Percentiles rank a stretch among this genome's conserved stretches.
Evolutionary conservation across 176 grass and related monocot species (phyloP).

Genomic region (Triticum dicoccoides): DNA sequence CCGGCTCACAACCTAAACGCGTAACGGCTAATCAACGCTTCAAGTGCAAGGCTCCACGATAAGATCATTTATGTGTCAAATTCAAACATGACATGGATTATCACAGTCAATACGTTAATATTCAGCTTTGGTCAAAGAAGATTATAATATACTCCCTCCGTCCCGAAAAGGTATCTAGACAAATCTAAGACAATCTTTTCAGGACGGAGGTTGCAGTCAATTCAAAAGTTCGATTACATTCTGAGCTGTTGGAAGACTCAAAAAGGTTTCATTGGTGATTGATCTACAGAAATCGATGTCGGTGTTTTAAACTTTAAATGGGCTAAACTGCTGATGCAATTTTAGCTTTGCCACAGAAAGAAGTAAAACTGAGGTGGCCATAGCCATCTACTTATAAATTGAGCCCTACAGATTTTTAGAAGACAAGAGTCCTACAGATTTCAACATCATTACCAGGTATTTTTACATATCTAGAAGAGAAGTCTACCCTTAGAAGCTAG

Average conservation of each 20-base stretch:
- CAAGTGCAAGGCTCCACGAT: neutral
- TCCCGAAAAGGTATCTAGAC: too few species aligned
- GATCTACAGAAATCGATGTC: neutral
- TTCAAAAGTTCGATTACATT: neutral
- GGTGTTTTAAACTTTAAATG: neutral
- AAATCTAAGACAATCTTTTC: too few species aligned
- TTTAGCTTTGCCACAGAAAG: neutral
- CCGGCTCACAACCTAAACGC: neutral
- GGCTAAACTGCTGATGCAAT: neutral
- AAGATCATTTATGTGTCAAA: neutral
- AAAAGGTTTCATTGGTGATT: neutral
- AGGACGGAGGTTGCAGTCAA: too few species aligned
- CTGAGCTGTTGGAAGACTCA: neutral
- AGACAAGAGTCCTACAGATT: neutral
- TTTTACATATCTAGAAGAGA: constrained; percentile 5
- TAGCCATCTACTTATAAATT: neutral
- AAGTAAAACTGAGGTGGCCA: neutral
- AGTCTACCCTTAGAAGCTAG: neutral
- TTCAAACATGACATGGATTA: constrained; percentile 6
- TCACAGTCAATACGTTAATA: neutral
- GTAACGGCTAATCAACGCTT: neutral
- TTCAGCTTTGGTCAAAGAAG: constrained; percentile 25
- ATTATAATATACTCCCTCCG: neutral
- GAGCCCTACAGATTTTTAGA: neutral
- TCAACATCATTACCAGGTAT: neutral